A percentile compares a stretch with the other conserved stretches of the same genome.
Conservation (phyloP, 2,329 filamentous ascomycete genomes). For the Plectosphaerella plurivora region DNA sequence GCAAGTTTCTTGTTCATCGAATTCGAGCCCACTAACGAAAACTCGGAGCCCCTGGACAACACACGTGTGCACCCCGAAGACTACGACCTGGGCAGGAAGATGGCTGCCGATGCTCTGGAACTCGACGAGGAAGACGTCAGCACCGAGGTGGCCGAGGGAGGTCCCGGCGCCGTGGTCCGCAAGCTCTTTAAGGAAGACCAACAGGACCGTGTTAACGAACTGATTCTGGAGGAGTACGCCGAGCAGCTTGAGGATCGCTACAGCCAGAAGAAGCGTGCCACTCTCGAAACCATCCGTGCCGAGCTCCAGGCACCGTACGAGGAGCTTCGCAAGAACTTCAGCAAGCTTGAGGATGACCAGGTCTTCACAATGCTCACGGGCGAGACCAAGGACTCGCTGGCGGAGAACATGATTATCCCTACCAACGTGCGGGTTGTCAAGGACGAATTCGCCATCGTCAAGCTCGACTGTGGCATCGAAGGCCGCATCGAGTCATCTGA, state of each 20-base stretch:
- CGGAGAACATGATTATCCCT: conserved; percentile 87
- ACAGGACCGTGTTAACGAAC: conserved; percentile 91
- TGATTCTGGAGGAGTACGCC: conserved; percentile 94
- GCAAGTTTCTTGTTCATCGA: conserved; percentile 91
- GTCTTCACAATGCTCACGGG: conserved; percentile 97
- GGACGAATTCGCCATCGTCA: conserved; percentile 88
- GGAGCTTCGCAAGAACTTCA: conserved; percentile 81
- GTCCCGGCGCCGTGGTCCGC: conserved; percentile 83
- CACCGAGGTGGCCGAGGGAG: conserved; percentile 86
- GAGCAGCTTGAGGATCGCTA: conserved; percentile 92
- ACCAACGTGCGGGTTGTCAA: conserved; percentile 85
- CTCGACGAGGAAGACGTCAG: conserved; percentile 98
- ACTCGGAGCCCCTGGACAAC: conserved; percentile 90
- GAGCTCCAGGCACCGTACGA: conserved; percentile 92
- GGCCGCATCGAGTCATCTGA: conserved; percentile 81
- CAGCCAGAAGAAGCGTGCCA: conserved; percentile 90
- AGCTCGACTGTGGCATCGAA: conserved; percentile 91
- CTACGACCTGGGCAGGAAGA: conserved; percentile 96
- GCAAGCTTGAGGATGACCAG: conserved; percentile 65
- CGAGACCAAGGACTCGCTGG: conserved; percentile 78
- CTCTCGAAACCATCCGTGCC: conserved; percentile 90
- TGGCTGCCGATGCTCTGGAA: conserved; percentile 94
- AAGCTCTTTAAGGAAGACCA: conserved; percentile 94
- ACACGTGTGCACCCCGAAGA: conserved; percentile 97
- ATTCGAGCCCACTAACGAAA: conserved; percentile 75